Evolutionary conservation across 768 basidiomycete genomes (phyloP), one percentile per base, ranked within the genome.

Genomic region (Leccinellum rugosiceps): DNA sequence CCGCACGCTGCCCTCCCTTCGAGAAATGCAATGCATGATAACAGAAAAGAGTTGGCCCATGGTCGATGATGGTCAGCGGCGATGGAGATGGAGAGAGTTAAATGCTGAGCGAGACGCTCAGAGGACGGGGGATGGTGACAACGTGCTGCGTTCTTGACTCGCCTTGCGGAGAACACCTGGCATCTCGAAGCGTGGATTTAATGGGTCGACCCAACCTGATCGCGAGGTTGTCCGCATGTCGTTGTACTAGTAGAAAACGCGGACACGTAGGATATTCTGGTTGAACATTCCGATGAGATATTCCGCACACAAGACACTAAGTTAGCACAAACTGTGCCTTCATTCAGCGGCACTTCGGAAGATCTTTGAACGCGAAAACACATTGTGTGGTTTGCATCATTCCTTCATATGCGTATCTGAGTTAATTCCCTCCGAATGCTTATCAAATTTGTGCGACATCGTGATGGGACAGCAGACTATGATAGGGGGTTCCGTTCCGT

Each of bases 11-110:
- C 57, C 56, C 6, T 51, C 50, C 50, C 50, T 52, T 43, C 50
- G 61, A 35, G 56, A 59, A 44, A 65, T 31, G 9, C 32, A 63
- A 6, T 2, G 21, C 5, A 23, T 8, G 30, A 50, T 4, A 2
- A 47, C 54, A 26, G 67, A 67, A 19, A 58, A 1, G 21, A 57
- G 26, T 47, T 69, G 65, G 17, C 62, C 67, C 69, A 70, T 70
- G 46, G 50, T 61, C 21, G 26, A 51, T 30, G 15, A 17, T 46
- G 45, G 49, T 53, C 55, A 58, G 58, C n/a, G 23, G 51, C 21
- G 68, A 50, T 49, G 49, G 51, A 34, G 28, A 54, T 49, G 45
- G 64, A 5, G 25, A 48, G 52, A 53, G 23, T 52, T 41, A n/a
- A 21, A 34, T 15, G 53, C 30, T 49, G 45, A 47, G 38, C 17